These are phyloP conservation scores for Cyberlindnera petersonii DNA, from an alignment of 805 yeast genomes.

Conservation along the genomic window DNA sequence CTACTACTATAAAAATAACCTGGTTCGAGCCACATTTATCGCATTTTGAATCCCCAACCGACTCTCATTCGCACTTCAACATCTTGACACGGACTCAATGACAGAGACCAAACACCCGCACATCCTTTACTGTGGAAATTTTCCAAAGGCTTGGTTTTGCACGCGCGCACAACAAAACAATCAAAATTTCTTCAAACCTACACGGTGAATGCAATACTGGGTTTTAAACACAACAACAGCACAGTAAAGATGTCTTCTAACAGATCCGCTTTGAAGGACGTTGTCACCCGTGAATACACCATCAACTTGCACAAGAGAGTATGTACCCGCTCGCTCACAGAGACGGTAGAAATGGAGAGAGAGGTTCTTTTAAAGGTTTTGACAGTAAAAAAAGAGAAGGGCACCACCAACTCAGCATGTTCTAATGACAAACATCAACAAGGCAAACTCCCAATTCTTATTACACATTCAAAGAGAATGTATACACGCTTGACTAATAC, in stretches of 20 bases:
- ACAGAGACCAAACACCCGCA: constrained; percentile 16
- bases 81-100: constrained; percentile 8
- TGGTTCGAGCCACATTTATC: constrained; percentile 5
- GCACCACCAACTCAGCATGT: background rate
- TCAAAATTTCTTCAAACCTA: constrained; percentile 17
- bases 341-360: constrained; percentile 1
- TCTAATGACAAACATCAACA: background rate
- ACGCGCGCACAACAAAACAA: constrained; percentile 13
- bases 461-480: background rate
- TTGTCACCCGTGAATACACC: constrained; percentile 99
- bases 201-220: background rate
- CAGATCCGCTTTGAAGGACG: constrained; percentile 92
- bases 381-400: background rate
- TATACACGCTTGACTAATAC: too few species aligned
- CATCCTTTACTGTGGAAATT: constrained; percentile 11
- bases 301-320: constrained; percentile 99
- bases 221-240: constrained; percentile 9
- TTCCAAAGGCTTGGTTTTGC: constrained; percentile 7
- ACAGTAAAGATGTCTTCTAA: constrained; percentile 39
- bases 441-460: background rate
- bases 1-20: background rate
- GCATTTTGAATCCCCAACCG: background rate
- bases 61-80: background rate
- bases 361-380: too few species aligned
- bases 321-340: constrained; percentile 39